Evolutionary conservation across 1,284 basidiomycete genomes (phyloP), one percentile per base, ranked within the genome.

Genomic region (Tilletia setariae): DNA sequence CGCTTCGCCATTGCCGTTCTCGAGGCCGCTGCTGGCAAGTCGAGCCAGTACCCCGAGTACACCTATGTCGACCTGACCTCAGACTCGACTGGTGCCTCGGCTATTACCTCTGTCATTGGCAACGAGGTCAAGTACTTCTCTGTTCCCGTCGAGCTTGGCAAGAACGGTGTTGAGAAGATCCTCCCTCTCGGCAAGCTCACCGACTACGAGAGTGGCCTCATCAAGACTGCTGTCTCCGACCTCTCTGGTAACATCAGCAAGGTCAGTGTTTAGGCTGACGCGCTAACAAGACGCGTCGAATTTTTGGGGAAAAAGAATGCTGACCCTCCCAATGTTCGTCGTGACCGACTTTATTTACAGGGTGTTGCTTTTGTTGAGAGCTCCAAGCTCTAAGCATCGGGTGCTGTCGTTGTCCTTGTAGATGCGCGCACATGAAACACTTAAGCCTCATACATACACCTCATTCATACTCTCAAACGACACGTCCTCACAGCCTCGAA

Each of bases 211-310:
- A 77, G 84, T 71, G 76, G 77, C 66, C 82, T 86, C 51, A 79
- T 87, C 74, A 82, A 84, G 78, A 84, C 84, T 70, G 85, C 85
- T 64, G 84, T 86, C 69, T 79, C 77, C 59, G 86, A 87, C 75
- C 84, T 87, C 64, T 84, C 84, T 66, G 86, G 86, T 35, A 85
- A 84, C 75, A 86, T 87, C 78, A 78, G 82, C 71, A 87, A 86
- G 85, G 63, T n/a, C n/a, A n/a, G n/a, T n/a, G n/a, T n/a, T n/a
- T n/a, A n/a, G n/a, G n/a, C n/a, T n/a, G n/a, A n/a, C n/a, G n/a
- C n/a, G n/a, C n/a, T n/a, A n/a, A n/a, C n/a, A n/a, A n/a, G n/a
- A n/a, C n/a, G n/a, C n/a, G n/a, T n/a, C n/a, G n/a, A n/a, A n/a
- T n/a, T n/a, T n/a, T n/a, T n/a, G n/a, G n/a, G n/a, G n/a, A n/a